phyloP scores from a whole-genome alignment of 306 rosid genomes.

The Mucuna pruriens region DNA sequence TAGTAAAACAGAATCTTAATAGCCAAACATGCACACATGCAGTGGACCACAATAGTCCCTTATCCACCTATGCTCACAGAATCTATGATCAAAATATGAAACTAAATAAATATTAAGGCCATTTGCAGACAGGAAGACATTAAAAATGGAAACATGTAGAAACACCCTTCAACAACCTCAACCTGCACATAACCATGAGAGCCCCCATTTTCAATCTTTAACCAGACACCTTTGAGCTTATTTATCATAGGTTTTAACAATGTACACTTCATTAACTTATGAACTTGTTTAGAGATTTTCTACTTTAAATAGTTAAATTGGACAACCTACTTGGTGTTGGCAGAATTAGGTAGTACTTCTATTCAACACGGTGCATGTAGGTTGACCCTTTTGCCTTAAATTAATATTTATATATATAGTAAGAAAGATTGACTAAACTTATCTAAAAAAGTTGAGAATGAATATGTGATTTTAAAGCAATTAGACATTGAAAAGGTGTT shows the following conservation, averaged over 20 bases:
- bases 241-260: neutral
- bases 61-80: neutral
- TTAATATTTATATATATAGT: neutral
- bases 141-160: neutral
- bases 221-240: neutral
- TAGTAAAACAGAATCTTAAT: neutral
- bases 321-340: neutral
- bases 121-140: neutral
- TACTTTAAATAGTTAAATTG: neutral
- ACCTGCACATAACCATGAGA: neutral
- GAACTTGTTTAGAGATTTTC: neutral
- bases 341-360: neutral
- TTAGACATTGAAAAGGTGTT: neutral
- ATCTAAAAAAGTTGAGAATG: neutral
- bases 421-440: neutral
- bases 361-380: neutral
- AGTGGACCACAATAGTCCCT: neutral
- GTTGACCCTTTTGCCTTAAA: neutral
- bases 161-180: slow-evolving; percentile 12
- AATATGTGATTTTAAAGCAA: neutral
- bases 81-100: neutral
- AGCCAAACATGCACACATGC: neutral
- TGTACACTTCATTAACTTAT: neutral
- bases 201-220: neutral
- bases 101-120: neutral